A percentile compares a stretch with the other conserved stretches of the same genome.
Conservation (phyloP, 768 basidiomycete species). For the Amanita exitialis region DNA sequence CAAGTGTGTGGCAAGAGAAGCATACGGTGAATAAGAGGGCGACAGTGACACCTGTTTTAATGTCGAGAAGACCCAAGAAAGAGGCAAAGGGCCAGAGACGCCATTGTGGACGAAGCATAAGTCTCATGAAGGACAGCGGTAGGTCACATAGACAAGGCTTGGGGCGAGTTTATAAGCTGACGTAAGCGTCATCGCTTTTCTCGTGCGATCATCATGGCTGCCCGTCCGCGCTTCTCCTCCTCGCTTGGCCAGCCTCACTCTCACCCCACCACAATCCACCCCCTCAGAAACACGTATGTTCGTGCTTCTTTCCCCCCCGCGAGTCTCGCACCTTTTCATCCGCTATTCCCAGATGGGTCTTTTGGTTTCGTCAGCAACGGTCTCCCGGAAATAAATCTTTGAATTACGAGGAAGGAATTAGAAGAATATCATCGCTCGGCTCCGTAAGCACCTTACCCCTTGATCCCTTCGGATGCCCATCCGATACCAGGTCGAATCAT, state of each 20-base stretch:
- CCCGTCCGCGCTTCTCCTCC: conserved; percentile 49
- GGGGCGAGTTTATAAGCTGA: conserved; percentile 18
- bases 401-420: conserved; percentile 93
- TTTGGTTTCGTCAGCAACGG: conserved; percentile 89
- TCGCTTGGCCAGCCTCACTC: conserved; percentile 24
- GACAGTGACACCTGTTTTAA: conserved; percentile 89
- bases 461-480: not conserved
- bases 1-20: conserved; percentile 9
- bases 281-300: conserved; percentile 85
- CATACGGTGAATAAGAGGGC: conserved; percentile 84
- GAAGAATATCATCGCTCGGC: conserved; percentile 82
- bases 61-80: conserved; percentile 80
- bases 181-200: conserved; percentile 14
- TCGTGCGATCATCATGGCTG: conserved; percentile 9
- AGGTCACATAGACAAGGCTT: conserved; percentile 11
- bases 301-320: conserved; percentile 28
- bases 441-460: conserved; percentile 42
- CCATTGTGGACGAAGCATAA: conserved; percentile 77
- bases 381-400: conserved; percentile 82
- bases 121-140: conserved; percentile 43
- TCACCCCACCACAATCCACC: conserved; percentile 45
- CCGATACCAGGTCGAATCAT: conserved; percentile 71
- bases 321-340: conserved; percentile 13
- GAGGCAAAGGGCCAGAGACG: conserved; percentile 74
- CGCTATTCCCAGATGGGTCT: conserved; percentile 61